phyloP scores from a whole-genome alignment of 805 yeast species.

The Yarrowia sp. region DNA sequence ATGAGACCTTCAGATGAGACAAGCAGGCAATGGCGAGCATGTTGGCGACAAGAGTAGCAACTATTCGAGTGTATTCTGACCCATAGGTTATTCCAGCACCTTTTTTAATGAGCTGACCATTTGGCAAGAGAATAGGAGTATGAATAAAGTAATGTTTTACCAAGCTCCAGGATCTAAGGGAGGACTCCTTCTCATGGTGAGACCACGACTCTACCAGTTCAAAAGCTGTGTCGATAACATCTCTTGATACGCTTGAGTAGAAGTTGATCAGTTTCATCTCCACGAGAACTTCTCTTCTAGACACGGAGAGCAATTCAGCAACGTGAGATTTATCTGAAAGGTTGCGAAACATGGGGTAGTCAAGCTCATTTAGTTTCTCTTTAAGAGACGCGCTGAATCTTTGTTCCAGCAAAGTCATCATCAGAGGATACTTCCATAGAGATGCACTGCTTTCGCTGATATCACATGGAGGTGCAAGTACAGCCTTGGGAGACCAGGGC shows the following conservation, averaged over 20 bases:
- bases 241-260: background rate
- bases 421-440: background rate
- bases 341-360: background rate
- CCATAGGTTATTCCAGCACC: background rate
- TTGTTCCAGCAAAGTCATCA: background rate
- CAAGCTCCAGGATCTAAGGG: background rate
- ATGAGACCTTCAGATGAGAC: too few species aligned
- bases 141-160: background rate
- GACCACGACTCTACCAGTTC: background rate
- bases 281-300: background rate
- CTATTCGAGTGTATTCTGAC: background rate
- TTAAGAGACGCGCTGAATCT: background rate
- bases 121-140: background rate
- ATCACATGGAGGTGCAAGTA: background rate
- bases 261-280: background rate
- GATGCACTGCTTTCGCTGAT: background rate
- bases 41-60: background rate
- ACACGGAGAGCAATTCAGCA: background rate
- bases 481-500: background rate
- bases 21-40: too few species aligned
- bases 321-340: background rate
- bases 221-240: background rate
- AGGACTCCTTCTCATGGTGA: background rate
- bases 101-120: background rate
- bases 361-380: background rate